Percentiles rank a stretch among this genome's conserved stretches.
Conservation (phyloP, 305 asterid species). For the Solanum chacoense region DNA sequence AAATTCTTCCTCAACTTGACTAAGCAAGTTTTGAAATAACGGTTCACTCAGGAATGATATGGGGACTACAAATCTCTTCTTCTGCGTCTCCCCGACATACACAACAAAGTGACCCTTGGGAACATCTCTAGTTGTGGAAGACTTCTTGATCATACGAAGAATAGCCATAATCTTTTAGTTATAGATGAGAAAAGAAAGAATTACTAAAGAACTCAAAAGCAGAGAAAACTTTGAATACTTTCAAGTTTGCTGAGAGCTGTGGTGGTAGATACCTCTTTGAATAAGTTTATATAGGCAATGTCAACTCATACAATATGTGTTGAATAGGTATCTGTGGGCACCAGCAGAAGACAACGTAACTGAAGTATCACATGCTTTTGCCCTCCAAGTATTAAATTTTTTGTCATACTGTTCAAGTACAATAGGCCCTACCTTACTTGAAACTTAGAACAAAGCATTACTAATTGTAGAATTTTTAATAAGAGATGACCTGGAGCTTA, state of each 20-base stretch:
- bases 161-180: neutral
- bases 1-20: neutral
- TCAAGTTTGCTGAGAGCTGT: neutral
- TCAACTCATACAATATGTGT: neutral
- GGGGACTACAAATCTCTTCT: neutral
- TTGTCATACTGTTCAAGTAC: neutral
- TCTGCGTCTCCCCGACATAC: neutral
- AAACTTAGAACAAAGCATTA: neutral
- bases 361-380: conserved; percentile 15
- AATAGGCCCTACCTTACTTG: neutral
- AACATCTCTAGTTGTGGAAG: neutral
- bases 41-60: neutral
- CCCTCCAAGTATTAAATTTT: neutral
- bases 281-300: neutral
- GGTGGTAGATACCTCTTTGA: neutral
- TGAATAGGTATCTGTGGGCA: neutral
- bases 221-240: neutral
- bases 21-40: neutral
- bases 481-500: neutral
- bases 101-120: neutral
- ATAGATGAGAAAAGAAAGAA: neutral
- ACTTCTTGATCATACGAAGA: neutral
- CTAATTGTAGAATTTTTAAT: neutral
- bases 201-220: neutral
- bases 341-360: neutral